Base-by-base conservation (phyloP, 2,329 filamentous ascomycete species). In the Cytospora leucostoma region DNA sequence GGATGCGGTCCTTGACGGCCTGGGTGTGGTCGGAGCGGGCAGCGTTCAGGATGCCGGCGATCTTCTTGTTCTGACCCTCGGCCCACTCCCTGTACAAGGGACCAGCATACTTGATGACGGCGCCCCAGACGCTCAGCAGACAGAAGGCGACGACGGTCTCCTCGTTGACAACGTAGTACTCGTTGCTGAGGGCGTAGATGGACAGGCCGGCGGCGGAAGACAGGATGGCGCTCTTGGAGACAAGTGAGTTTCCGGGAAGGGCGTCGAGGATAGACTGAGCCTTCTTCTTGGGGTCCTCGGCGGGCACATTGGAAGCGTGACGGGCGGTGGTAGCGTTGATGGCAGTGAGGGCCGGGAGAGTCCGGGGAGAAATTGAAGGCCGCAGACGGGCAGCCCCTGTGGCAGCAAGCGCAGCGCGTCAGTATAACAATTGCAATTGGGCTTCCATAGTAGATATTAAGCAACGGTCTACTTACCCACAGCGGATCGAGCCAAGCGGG, bases 101-200 rank as follows among this genome's bases (percentile, higher is more conserved):
- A 62, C 94, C 95, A 74, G 91, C 93, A 78, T 92, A 97, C 81
- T 96, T 95, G 82, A 92, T 94, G 73, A 97, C 85, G 67, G 88
- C 92, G 75, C 84, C 89, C 90, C 96, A 99, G 76, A 98, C 91
- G 77, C 90, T 92, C 76, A 98, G 83, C 74, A 99, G 85, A 79
- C 91, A 95, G 82, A 99, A 87, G 70, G 92, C 91, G 75, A 96
- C 91, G 76, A 99, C 91, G 68, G 93, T 91, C 85, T 99, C 95
- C 86, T 99, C 95, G 84, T 99, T 99, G 81, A 99, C 86, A 77
- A 99, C 93, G 82, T 97, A 98, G 84, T 98, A 93, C 87, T 99
- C 95, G 83, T 96, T 99, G 88, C 91, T 96, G 82, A 99, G 93
- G 75, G 93, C 95, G 77, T 95, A 96, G 78, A 96, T 86, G 74